Percentiles rank a stretch among this genome's conserved stretches.
Evolutionary conservation across 148 eudicot genomes (phyloP).

Genomic region (Amaranthus cruentus): DNA sequence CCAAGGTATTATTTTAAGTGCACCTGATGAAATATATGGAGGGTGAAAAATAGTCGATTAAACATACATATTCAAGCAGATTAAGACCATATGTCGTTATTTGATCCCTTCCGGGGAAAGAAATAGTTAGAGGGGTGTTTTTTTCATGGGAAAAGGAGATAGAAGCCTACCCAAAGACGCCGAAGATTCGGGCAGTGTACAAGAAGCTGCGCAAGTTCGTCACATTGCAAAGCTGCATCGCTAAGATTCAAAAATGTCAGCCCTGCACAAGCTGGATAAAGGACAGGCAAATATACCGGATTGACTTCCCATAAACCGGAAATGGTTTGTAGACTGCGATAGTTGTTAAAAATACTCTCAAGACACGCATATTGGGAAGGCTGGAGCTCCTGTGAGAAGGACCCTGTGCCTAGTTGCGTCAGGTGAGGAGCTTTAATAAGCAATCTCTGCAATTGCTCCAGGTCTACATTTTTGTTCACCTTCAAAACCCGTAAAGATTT

Average conservation of each 20-base stretch:
- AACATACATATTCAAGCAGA: not conserved
- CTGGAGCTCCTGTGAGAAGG: constrained; percentile 60
- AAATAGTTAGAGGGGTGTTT: not conserved
- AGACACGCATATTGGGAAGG: constrained; percentile 36
- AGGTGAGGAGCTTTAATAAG: constrained; percentile 57
- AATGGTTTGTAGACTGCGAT: constrained; percentile 43
- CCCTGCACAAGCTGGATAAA: constrained; percentile 53
- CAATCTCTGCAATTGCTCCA: constrained; percentile 57
- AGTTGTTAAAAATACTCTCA: constrained; percentile 42
- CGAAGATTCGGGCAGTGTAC: constrained; percentile 58
- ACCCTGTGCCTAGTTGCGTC: constrained; percentile 68
- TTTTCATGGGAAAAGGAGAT: not conserved
- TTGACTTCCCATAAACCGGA: constrained; percentile 70
- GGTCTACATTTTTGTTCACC: constrained; percentile 49
- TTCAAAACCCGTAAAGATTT: constrained; percentile 56
- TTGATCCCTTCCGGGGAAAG: not conserved
- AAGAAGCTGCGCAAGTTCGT: constrained; percentile 59
- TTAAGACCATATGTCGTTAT: not conserved
- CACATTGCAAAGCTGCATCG: constrained; percentile 43
- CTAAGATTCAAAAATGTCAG: constrained; percentile 70
- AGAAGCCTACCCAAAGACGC: constrained; percentile 68
- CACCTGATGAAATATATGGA: no score
- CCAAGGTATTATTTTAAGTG: no score
- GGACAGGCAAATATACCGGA: constrained; percentile 40
- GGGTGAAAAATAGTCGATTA: not conserved